These are phyloP conservation scores for Podospora pseudocomata DNA, from an alignment of 495 filamentous ascomycete species.

Conservation along the genomic window DNA sequence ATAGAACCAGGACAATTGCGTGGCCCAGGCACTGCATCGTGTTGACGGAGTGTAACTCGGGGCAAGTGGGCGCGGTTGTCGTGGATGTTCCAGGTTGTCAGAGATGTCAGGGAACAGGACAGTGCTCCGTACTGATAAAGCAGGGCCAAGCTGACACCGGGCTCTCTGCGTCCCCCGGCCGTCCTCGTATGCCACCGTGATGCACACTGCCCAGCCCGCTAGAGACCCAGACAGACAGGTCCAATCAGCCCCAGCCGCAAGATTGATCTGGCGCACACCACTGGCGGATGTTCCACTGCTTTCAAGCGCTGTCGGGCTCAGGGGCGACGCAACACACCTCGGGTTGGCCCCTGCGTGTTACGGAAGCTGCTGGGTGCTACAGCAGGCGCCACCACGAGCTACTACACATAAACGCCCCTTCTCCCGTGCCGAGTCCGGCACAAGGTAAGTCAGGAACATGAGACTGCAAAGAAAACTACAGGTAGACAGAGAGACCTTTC, in stretches of 20 bases:
- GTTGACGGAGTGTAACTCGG: neutral
- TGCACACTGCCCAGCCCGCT: neutral
- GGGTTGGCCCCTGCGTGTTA: conserved; percentile 3
- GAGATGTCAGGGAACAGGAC: conserved; percentile 1
- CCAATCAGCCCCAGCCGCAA: neutral
- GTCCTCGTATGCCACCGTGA: neutral
- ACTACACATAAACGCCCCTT: neutral
- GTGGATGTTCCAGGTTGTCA: neutral
- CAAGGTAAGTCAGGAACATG: neutral
- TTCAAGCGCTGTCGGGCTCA: conserved; percentile 3
- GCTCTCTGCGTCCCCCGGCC: neutral
- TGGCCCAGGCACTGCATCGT: conserved; percentile 11
- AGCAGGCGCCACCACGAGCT: conserved; percentile 6
- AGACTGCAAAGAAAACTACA: neutral
- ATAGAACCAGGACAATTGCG: conserved; percentile 6
- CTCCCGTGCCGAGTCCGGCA: neutral
- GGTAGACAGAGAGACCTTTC: neutral
- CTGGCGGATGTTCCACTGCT: neutral
- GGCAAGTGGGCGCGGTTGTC: neutral
- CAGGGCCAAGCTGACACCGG: neutral
- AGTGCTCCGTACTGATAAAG: conserved; percentile 14
- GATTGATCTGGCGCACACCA: neutral
- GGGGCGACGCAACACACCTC: neutral
- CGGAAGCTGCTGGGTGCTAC: conserved; percentile 5
- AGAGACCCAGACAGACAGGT: neutral